Base-by-base conservation (phyloP, 371 early-diverging fungal genomes). In the Vairimorpha ceranae region DNA sequence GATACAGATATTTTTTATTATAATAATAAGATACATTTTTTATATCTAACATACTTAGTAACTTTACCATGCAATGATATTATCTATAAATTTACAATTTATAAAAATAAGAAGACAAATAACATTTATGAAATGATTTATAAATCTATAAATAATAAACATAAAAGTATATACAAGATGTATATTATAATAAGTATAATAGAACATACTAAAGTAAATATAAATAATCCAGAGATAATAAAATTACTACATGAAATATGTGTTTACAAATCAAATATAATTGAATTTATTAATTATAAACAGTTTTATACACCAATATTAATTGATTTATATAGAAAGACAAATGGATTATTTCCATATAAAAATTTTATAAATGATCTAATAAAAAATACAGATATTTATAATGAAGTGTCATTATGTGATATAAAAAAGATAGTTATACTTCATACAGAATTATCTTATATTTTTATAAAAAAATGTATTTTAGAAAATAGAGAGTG, bases 241-340 rank as follows among this genome's bases (percentile, higher is more conserved):
- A 48, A n/a, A 12, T 48, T 48, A 4, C 6, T 48, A 48, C n/a
- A 48, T 48, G 48, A 48, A 21, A 48, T 48, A 12, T 48, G 48
- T 48, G 3, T 48, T 10, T 48, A 10, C n/a, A n/a, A 48, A 48
- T 4, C 10, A 4, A 21, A 48, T 12, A n/a, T 48, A 48, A n/a
- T 4, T n/a, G n/a, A 48, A n/a, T 48, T 10, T 48, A 48, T 48
- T 4, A 48, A 48, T 48, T 48, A 12, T 48, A 21, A 48, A 4
- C 4, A 12, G 6, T 48, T 48, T 48, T 12, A 48, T 10, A 48
- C 4, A 4, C 4, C 4, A 48, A n/a, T n/a, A 12, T n/a, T 48
- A 48, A n/a, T 48, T n/a, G 48, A 48, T n/a, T 48, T 70, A 32
- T 70, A 70, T 45, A 59, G 70, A 46, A 70, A 70, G 33, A 33